Base-by-base conservation (phyloP, 164 flowering plant species). In the Euptelea pleiosperma region DNA sequence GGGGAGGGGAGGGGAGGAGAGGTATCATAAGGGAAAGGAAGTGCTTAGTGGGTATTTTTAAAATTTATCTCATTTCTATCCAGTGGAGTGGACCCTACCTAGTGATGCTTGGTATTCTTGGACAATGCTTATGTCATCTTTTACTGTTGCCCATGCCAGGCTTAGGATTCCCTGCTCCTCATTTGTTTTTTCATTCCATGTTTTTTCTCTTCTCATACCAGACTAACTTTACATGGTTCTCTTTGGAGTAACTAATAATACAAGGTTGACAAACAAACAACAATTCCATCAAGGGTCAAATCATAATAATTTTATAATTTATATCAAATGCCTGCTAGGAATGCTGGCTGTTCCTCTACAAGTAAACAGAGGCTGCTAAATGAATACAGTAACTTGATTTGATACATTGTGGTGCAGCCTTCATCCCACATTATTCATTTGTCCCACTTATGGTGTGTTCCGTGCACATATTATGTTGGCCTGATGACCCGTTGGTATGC, bases 161-260 rank as follows among this genome's bases (percentile, higher is more conserved):
- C 72, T 75, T 70, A 45, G 69, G 81, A 78, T 78, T 76, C 85
- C 69, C 72, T 63, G 61, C 77, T 68, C 63, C 57, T 46, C 60
- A 39, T 51, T 49, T 47, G 64, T 62, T 69, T 40, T 19, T 51
- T 56, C 48, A 57, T 36, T 57, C 16, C 29, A 54, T 50, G 31
- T 25, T 59, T 58, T 43, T 52, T 36, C 24, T 52, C 50, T 66
- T 66, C n/a, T n/a, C n/a, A 52, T 60, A 52, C 22, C 48, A 44
- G 31, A 55, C 50, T 34, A 57, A 52, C 76, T 73, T 75, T 73
- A 59, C 61, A 49, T 53, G 67, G 66, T 68, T 69, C 66, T 63
- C 63, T 65, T 58, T 52, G 35, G 55, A 62, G 62, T 53, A 57
- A 45, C 57, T n/a, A 28, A n/a, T 35, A 31, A 28, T 58, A 46